Base-by-base conservation (phyloP, 2,329 filamentous ascomycete species). In the Cyphellophora europaea region DNA sequence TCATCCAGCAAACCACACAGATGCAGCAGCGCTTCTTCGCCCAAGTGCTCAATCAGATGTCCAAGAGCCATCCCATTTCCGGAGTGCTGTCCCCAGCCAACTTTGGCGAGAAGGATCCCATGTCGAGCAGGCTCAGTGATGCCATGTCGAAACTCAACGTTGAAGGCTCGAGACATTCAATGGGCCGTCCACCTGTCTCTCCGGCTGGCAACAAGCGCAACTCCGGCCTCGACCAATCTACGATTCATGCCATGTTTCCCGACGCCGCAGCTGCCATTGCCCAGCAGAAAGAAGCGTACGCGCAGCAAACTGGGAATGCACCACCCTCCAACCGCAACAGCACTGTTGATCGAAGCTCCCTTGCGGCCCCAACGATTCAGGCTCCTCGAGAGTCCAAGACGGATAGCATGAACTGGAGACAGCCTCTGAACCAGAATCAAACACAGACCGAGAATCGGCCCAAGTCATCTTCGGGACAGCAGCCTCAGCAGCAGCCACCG, bases 11-110 rank as follows among this genome's bases (percentile, higher is more conserved):
- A 70, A 96, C 91, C 5, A 98, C 91, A 4, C 91, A 96, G 63
- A 89, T 98, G 42, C 91, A 98, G 66, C 94, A 96, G 55, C 80
- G 91, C 36, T 98, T 98, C 71, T 98, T 98, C 64, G 96, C 96
- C 49, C 89, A 96, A 63, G 87, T 98, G 30, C 69, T 98, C 50
- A 88, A 96, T 67, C 91, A 98, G 61, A 98, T 96, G 91, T 88
- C 88, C 45, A 94, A 95, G 66, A 93, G 80, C 53, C 88, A 96
- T 59, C 91, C 91, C 17, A 93, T 96, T 84, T 93, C 89, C 21
- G 85, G 89, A 35, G 82, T 98, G 23, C 63, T 98, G 34, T 96
- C 91, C 17, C 91, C 91, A 18, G 82, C 91, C 36, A 93, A 87
- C 55, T 95, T 96, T 59, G 71, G 71, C 34, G 91, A 96, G 57